These are phyloP conservation scores for Azolla pinnata DNA, from an alignment of 75 land plant genomes.

Conservation along the genomic window DNA sequence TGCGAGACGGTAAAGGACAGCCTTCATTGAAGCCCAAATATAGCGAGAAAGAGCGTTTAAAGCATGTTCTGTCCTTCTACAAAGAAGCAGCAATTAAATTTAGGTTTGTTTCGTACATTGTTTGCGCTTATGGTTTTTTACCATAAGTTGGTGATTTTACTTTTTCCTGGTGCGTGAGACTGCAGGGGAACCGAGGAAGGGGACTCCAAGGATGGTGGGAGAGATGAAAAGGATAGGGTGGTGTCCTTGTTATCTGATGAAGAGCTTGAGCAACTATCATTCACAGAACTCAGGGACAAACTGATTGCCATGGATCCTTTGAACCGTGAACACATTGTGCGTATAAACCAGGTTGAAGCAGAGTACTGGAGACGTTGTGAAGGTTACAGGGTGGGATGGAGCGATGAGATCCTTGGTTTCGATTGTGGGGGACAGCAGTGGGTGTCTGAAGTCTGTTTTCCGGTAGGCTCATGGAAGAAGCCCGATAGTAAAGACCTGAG, in stretches of 20 bases:
- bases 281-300: conserved; percentile 80
- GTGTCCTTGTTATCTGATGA: conserved; percentile 16
- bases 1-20: conserved; percentile 69
- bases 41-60: conserved; percentile 59
- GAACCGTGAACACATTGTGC: conserved; percentile 63
- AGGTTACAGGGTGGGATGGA: conserved; percentile 89
- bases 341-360: conserved; percentile 90
- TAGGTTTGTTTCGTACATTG: too few species aligned
- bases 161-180: too few species aligned
- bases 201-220: conserved; percentile 24
- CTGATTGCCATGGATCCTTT: conserved; percentile 89
- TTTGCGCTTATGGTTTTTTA: too few species aligned
- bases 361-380: conserved; percentile 91
- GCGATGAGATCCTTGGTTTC: conserved; percentile 96
- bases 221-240: conserved; percentile 17
- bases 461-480: conserved; percentile 59
- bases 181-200: too few species aligned
- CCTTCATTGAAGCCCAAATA: conserved; percentile 60
- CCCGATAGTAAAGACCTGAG: conserved; percentile 77
- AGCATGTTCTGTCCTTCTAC: conserved; percentile 64
- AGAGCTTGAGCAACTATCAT: conserved; percentile 52
- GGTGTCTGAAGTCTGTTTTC: conserved; percentile 94
- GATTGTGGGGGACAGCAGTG: conserved; percentile 99
- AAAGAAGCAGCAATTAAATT: conserved; percentile 43
- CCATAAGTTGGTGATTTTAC: too few species aligned